Conservation (phyloP, 139 green algal genomes). For the Closterium sp. region DNA sequence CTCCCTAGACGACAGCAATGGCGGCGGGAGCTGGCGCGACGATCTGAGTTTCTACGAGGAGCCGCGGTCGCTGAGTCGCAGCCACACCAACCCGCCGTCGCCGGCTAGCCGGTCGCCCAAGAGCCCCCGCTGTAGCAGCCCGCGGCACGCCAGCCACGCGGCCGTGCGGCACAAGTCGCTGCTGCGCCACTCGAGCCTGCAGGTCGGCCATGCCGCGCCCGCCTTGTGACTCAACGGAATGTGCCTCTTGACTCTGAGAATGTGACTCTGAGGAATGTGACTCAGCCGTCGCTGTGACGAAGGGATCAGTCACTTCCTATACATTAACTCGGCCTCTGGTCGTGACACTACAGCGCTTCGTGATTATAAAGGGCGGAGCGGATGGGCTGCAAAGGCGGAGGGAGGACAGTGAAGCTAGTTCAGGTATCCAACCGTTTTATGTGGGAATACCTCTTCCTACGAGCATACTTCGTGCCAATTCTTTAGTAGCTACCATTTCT, state of each 20-base stretch:
- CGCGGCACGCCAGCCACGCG: not conserved
- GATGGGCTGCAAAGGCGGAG: not conserved
- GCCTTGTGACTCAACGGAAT: not conserved
- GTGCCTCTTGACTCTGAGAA: not conserved
- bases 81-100: not conserved
- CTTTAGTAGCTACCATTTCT: not conserved
- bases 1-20: not conserved
- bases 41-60: not conserved
- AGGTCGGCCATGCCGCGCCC: not conserved
- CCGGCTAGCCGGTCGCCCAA: not conserved
- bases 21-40: not conserved
- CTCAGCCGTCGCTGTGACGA: not conserved
- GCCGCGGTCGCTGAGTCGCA: not conserved
- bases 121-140: not conserved
- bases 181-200: not conserved
- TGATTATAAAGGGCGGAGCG: not conserved
- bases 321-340: not conserved
- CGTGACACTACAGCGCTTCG: not conserved
- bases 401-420: not conserved
- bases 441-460: no score
- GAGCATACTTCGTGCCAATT: not conserved
- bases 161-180: not conserved
- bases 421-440: not conserved
- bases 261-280: not conserved
- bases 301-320: not conserved